Percentiles rank a stretch among this genome's conserved stretches.
Evolutionary conservation across 768 basidiomycete species (phyloP).

Genomic region (Galerina sulciceps): DNA sequence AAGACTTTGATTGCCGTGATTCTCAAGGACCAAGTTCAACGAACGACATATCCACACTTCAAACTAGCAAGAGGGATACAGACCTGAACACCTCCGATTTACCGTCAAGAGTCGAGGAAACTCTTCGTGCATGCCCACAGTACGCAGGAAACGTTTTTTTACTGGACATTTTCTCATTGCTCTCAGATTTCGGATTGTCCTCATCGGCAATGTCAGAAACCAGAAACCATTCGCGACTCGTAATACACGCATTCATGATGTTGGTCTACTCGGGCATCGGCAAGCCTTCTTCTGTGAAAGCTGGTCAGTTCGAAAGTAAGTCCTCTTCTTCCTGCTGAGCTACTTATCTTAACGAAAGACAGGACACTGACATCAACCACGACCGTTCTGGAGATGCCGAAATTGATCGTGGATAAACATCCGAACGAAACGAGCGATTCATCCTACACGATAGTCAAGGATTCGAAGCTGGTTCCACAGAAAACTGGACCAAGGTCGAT

Average conservation of each 20-base stretch:
- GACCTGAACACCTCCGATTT: neutral
- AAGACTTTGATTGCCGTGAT: no score
- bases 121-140: neutral
- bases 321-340: no score
- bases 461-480: slow-evolving; percentile 28
- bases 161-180: neutral
- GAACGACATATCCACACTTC: no score
- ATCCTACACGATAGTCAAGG: slow-evolving; percentile 33
- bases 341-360: neutral
- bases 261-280: neutral
- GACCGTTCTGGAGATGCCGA: slow-evolving; percentile 4
- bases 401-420: slow-evolving; percentile 24
- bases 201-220: neutral
- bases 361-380: neutral
- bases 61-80: no score
- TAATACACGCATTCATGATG: neutral
- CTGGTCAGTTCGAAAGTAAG: neutral
- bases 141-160: neutral
- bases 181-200: neutral
- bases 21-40: no score
- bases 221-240: neutral
- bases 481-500: neutral
- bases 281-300: neutral
- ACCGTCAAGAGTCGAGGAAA: neutral
- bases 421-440: slow-evolving; percentile 22